Evolutionary conservation across 2,329 filamentous ascomycete genomes (phyloP).

Genomic region (Beauveria australis): DNA sequence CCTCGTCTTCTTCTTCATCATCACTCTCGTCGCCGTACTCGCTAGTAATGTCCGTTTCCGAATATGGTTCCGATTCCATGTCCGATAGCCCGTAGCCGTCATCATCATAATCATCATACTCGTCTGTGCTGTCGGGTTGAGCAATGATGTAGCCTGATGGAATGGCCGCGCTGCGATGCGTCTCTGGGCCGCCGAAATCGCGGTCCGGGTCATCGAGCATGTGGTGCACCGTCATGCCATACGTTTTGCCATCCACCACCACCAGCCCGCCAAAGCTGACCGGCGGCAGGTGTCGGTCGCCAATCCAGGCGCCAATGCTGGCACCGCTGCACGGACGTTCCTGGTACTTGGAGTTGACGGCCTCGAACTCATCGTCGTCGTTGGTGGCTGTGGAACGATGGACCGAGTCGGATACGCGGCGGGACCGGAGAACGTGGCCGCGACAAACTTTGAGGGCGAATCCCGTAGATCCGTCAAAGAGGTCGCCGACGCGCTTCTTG

Average conservation of each 20-base stretch:
- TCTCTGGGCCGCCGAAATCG: conserved; percentile 26
- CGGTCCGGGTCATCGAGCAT: conserved; percentile 71
- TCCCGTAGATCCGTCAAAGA: conserved; percentile 55
- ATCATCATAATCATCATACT: conserved; percentile 47
- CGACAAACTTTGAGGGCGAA: conserved; percentile 65
- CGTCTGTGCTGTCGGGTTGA: conserved; percentile 33
- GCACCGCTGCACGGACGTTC: conserved; percentile 73
- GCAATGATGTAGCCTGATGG: conserved; percentile 36
- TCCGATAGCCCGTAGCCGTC: conserved; percentile 55
- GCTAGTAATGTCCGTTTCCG: conserved; percentile 44
- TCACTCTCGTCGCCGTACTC: conserved; percentile 42
- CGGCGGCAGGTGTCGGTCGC: conserved; percentile 76
- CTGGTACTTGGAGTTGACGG: conserved; percentile 70
- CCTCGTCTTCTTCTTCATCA: conserved; percentile 43
- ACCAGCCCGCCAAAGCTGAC: conserved; percentile 88
- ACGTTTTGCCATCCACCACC: conserved; percentile 72
- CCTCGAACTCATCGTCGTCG: conserved; percentile 29
- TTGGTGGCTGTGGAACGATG: conserved; percentile 25
- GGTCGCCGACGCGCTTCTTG: conserved; percentile 55
- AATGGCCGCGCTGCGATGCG: conserved; percentile 31
- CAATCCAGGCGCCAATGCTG: conserved; percentile 85
- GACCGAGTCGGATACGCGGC: conserved; percentile 28
- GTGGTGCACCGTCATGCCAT: conserved; percentile 95
- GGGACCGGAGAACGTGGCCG: conserved; percentile 58
- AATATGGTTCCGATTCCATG: conserved; percentile 47